phyloP scores from a whole-genome alignment of 2,329 filamentous ascomycete genomes.

The Tricladium varicosporioides region DNA sequence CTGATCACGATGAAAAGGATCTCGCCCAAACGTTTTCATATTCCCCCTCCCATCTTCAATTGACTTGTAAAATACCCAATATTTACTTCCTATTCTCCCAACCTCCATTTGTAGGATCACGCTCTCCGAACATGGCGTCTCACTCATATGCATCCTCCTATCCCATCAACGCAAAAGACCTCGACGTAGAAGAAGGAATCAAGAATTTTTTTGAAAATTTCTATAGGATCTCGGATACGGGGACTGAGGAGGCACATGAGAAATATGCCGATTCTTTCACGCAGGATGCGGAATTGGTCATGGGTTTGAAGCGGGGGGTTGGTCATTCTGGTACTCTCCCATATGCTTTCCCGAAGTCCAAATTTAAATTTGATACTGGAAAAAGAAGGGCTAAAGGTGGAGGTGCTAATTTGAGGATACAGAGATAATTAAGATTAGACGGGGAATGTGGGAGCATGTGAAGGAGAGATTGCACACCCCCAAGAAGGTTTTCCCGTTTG shows the following conservation, averaged over 20 bases:
- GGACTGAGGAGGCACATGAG: constrained; percentile 45
- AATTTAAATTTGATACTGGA: too few relatives aligned
- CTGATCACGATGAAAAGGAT: too few relatives aligned
- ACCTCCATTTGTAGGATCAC: too few relatives aligned
- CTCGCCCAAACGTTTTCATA: neutral
- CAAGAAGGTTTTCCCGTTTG: constrained; percentile 49
- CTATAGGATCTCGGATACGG: constrained; percentile 52
- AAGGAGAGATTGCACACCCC: constrained; percentile 44
- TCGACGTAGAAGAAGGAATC: constrained; percentile 54
- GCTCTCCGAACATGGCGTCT: neutral
- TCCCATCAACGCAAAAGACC: constrained; percentile 3
- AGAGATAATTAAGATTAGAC: constrained; percentile 51
- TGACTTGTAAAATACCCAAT: neutral
- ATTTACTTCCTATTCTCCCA: too few relatives aligned
- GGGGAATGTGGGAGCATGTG: constrained; percentile 52
- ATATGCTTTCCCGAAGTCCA: neutral
- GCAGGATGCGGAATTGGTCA: constrained; percentile 47
- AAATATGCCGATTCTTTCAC: constrained; percentile 48
- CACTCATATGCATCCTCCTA: constrained; percentile 16
- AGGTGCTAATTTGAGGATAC: neutral
- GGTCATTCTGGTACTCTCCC: constrained; percentile 42
- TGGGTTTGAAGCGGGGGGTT: constrained; percentile 46
- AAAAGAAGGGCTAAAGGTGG: neutral
- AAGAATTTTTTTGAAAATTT: constrained; percentile 68
- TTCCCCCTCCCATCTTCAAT: neutral